phyloP scores from a whole-genome alignment of 1,284 basidiomycete genomes.

The Athelia sp. region DNA sequence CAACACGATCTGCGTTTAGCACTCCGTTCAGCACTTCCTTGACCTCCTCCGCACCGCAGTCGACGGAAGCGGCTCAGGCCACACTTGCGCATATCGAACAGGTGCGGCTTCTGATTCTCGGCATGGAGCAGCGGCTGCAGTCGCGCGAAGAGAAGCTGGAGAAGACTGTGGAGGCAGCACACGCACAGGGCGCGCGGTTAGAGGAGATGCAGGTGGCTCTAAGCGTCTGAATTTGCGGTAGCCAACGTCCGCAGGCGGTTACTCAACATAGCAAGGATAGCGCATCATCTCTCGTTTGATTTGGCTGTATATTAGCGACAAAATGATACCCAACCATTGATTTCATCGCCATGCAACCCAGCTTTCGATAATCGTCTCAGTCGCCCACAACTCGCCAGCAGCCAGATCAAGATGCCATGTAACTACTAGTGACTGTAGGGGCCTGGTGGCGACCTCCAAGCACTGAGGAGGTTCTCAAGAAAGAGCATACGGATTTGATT shows the following conservation, averaged over 20 bases:
- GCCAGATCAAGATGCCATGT: too few species aligned
- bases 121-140: slow-evolving; percentile 72
- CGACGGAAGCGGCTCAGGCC: slow-evolving; percentile 7
- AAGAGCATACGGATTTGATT: too few species aligned
- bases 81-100: slow-evolving; percentile 62
- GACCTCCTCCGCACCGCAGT: slow-evolving; percentile 14
- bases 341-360: too few species aligned
- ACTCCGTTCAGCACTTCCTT: slow-evolving; percentile 19
- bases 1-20: slow-evolving; percentile 11
- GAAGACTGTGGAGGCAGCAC: slow-evolving; percentile 57
- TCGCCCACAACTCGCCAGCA: too few species aligned
- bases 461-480: too few species aligned
- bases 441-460: too few species aligned
- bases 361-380: too few species aligned
- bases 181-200: slow-evolving; percentile 49
- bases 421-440: too few species aligned
- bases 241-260: too few species aligned
- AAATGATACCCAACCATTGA: background rate
- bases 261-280: background rate
- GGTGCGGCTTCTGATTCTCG: slow-evolving; percentile 62
- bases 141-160: slow-evolving; percentile 56
- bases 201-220: slow-evolving; percentile 37
- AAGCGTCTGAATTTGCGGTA: background rate
- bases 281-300: slow-evolving; percentile 15
- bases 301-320: background rate